phyloP scores from a whole-genome alignment of 352 stramenopile genomes.

The Aphanomyces invadans region DNA sequence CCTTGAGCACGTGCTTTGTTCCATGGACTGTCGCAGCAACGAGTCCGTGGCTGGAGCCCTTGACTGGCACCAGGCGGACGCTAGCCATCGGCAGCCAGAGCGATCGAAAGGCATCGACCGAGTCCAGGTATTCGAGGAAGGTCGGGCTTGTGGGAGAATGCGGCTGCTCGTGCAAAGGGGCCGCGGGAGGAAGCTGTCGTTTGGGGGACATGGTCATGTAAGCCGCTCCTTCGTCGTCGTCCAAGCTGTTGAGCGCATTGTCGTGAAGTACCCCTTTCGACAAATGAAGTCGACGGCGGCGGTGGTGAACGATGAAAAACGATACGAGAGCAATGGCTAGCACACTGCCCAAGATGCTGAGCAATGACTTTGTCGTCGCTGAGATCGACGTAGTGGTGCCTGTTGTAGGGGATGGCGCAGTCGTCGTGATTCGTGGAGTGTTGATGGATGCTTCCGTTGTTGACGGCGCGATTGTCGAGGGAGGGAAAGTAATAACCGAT shows the following conservation, averaged over 20 bases:
- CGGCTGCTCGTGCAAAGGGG: background rate
- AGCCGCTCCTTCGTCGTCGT: background rate
- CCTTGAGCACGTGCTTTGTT: constrained; percentile 8
- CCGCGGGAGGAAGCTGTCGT: background rate
- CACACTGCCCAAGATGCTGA: background rate
- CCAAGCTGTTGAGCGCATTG: background rate
- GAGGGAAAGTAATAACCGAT: background rate
- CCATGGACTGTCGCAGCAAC: background rate
- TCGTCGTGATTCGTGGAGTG: background rate
- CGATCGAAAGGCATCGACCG: background rate
- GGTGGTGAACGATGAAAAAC: background rate
- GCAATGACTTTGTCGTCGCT: background rate
- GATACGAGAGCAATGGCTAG: background rate
- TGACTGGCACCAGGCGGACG: background rate
- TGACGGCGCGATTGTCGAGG: background rate
- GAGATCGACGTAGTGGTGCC: background rate
- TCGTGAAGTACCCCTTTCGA: background rate
- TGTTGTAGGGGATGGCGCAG: background rate
- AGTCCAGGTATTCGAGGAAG: background rate
- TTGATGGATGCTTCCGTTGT: background rate
- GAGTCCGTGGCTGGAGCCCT: background rate
- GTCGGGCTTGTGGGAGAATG: background rate
- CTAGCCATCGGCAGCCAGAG: background rate
- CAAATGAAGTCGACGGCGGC: background rate
- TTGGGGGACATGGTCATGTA: background rate